Conservation (phyloP, 306 rosid species). For the Alnus rubra region DNA sequence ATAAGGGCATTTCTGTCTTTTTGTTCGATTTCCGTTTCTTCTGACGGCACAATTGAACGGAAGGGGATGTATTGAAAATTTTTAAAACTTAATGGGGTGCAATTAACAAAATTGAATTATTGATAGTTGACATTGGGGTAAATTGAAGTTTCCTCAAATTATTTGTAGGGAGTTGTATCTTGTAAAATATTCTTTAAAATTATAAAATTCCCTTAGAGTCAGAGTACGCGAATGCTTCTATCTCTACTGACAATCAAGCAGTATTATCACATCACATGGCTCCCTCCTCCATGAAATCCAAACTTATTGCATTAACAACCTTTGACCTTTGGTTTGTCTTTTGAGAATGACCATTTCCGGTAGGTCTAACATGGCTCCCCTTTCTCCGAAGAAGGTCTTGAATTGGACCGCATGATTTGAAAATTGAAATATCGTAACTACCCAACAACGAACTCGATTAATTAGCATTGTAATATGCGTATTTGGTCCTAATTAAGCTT, state of each 20-base stretch:
- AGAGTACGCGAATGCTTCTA: neutral
- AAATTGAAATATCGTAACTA: slow-evolving; percentile 24
- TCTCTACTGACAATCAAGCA: neutral
- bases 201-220: neutral
- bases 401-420: slow-evolving; percentile 24
- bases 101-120: no score
- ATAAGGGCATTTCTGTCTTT: no score
- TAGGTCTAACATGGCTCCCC: slow-evolving; percentile 18
- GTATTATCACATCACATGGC: neutral
- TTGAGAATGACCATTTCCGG: slow-evolving; percentile 26
- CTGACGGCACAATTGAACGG: no score
- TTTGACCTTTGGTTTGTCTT: slow-evolving; percentile 36
- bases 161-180: no score
- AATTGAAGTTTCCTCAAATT: no score
- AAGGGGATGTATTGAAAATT: no score
- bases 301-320: slow-evolving; percentile 27
- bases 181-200: no score
- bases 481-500: no score
- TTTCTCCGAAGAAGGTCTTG: slow-evolving; percentile 9
- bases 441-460: slow-evolving; percentile 17
- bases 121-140: no score
- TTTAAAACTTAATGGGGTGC: no score
- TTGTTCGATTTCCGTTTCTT: no score
- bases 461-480: no score
- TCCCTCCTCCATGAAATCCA: slow-evolving; percentile 16